Evolutionary conservation across 2,329 filamentous ascomycete species (phyloP), one percentile per base, ranked within the genome.

Genomic region (Botrytis galanthina): DNA sequence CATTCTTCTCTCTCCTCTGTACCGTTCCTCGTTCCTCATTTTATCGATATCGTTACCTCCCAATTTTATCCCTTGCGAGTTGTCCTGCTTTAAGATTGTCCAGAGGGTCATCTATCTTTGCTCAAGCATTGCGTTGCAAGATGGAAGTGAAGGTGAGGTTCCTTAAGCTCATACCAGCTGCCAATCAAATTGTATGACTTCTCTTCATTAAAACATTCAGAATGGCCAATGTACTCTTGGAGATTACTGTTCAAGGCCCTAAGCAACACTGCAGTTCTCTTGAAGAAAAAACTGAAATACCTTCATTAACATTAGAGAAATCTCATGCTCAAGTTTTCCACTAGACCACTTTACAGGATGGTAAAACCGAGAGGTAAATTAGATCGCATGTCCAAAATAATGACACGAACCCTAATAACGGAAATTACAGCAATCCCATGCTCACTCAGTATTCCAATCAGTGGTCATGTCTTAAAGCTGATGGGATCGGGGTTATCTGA

Each of bases 61-160:
- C n/a, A 29, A 6, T 18, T 4, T 18, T 0, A 3, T 57, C 14
- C n/a, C n/a, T 3, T 29, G 14, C n/a, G 6, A 29, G 51, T 57
- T 18, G n/a, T 4, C n/a, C 32, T 57, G n/a, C 51, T 29, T 4
- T 7, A 29, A 1, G 3, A 7, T 29, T 0, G 2, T 18, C n/a
- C n/a, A 1, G 14, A 57, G 18, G 3, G 3, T 18, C 0, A 1
- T 3, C 16, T 14, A 57, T 29, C 4, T 29, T 57, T 32, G 14
- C 1, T 6, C 0, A 32, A 0, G 14, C 14, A 29, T 32, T 18
- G n/a, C 51, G 7, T 9, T 57, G 5, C n/a, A 57, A 57, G n/a
- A 16, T 29, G 0, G 51, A 57, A 0, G 3, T 18, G 14, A 16
- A 57, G 0, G 3, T 18, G 14, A 16, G 2, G 2, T 18, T 57